Base-by-base conservation (phyloP, 2,329 filamentous ascomycete species). In the Gnomoniopsis smithogilvyi region DNA sequence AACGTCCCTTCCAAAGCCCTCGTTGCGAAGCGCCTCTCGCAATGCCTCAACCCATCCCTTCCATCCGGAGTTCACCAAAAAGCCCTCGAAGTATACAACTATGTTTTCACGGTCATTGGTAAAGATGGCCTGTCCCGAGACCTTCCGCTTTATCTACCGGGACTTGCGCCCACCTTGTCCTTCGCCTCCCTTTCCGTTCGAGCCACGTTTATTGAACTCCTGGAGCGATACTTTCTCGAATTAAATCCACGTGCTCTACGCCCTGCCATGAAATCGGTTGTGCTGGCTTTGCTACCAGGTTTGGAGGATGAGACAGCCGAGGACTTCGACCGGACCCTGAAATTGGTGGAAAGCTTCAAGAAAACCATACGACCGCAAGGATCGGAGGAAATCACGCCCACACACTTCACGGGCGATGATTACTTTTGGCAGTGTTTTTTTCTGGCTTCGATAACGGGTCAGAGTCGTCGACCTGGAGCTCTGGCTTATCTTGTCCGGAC, bases 341-440 rank as follows among this genome's bases (percentile, higher is more conserved):
- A 83, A 59, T 84, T 96, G 11, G 72, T 98, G 50, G 89, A 95
- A 66, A 86, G 83, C 58, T 86, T 98, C 70, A 92, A 93, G 68
- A 74, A 81, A 60, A 82, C 84, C 51, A 83, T 92, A 66, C 80
- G 87, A 59, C 76, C 86, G 30, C 66, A 74, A 10, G 74, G 75
- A 26, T 80, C 81, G 61, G 76, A 82, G 64, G 76, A 74, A 56
- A 79, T 79, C 64, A 84, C 74, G 34, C 73, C 71, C 57, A 80
- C 74, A 41, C 84, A 83, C 72, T 83, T 78, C 49, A 81, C 81
- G 10, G 86, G 87, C 11, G 91, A 93, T 64, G 90, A 91, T 64
- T 97, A 95, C 72, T 99, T 98, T 72, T 99, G 95, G 95, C 95
- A 99, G 75, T 97, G 92, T 71, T 89, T 99, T 69, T 98, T 99